Evolutionary conservation across 2,329 filamentous ascomycete genomes (phyloP).

Genomic region (Penicillium frequentans): DNA sequence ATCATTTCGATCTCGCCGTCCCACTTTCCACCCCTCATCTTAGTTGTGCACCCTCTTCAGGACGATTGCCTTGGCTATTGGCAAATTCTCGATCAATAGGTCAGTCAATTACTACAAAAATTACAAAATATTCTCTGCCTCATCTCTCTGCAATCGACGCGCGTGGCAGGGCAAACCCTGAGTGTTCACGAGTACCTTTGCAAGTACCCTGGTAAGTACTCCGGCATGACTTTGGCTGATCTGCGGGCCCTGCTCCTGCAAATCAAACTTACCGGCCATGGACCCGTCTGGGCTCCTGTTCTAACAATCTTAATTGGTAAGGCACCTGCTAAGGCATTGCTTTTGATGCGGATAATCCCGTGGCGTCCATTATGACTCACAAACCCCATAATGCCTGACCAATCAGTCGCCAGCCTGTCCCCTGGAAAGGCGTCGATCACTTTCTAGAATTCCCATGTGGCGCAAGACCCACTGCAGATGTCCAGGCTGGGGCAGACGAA

Average conservation of each 20-base stretch:
- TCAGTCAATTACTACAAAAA: neutral
- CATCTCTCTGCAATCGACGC: neutral
- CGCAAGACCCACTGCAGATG: neutral
- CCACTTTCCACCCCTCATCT: too few relatives aligned
- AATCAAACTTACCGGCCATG: too few relatives aligned
- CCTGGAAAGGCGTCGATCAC: neutral
- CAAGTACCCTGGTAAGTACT: neutral
- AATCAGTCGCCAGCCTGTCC: neutral
- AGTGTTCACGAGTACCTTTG: neutral
- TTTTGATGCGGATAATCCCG: neutral
- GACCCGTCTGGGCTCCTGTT: neutral
- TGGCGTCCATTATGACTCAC: neutral
- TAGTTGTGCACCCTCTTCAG: neutral
- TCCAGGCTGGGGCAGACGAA: neutral
- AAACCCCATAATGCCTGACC: neutral
- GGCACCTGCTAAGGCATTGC: neutral
- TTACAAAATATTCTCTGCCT: neutral
- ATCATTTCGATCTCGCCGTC: neutral
- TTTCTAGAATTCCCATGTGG: neutral
- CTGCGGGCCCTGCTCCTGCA: neutral
- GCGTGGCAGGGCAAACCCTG: neutral
- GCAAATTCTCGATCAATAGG: too few relatives aligned
- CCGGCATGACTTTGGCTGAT: neutral
- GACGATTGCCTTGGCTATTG: neutral
- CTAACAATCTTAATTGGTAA: neutral